Evolutionary conservation across 139 green algal genomes (phyloP), one percentile per base, ranked within the genome.

Genomic region (Closterium sp.): DNA sequence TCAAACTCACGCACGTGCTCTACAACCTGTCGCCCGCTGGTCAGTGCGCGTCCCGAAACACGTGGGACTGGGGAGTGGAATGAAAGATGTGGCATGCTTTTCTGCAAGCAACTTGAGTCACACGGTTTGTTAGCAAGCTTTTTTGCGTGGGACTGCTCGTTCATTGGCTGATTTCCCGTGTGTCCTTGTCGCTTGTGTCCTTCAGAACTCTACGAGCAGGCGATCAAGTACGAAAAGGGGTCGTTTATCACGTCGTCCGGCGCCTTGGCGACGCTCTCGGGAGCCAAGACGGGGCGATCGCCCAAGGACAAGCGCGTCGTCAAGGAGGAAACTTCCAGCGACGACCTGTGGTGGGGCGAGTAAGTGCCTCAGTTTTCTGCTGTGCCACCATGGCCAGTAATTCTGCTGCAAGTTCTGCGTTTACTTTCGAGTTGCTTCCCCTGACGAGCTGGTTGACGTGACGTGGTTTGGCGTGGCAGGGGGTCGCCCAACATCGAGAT

Each of bases 221-320:
- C 90, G 28, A 92, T 93, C 22, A 91, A 89, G 90, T 45, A 93
- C 30, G 90, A 93, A 31, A 93, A 92, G 34, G 87, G 86, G 24
- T 93, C 90, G 24, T 93, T 42, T 7, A 84, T 96, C 88, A 98
- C 96, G 5, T 95, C 93, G 29, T 94, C 50, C 11, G 97, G 97
- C 24, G 97, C 97, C 0, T 90, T 99, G 29, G 95, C 96, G 5
- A 97, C 97, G 24, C 94, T 97, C 38, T 97, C 96, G 38, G 97
- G 97, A 31, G 96, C 96, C 73, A 98, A 98, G 95, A 98, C 97
- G 86, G 97, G 97, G 11, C 96, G 97, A 34, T 97, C 94, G 70
- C 97, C 97, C 87, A 97, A 96, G 62, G 97, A 99, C 97, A 99
- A 99, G 97, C 96, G 97, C 70, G 96, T 99, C 19, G 97, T 99